Percentiles rank a stretch among this genome's conserved stretches.
These are phyloP conservation scores for Spathaspora sp. DNA, from an alignment of 805 yeast genomes.

Conservation along the genomic window DNA sequence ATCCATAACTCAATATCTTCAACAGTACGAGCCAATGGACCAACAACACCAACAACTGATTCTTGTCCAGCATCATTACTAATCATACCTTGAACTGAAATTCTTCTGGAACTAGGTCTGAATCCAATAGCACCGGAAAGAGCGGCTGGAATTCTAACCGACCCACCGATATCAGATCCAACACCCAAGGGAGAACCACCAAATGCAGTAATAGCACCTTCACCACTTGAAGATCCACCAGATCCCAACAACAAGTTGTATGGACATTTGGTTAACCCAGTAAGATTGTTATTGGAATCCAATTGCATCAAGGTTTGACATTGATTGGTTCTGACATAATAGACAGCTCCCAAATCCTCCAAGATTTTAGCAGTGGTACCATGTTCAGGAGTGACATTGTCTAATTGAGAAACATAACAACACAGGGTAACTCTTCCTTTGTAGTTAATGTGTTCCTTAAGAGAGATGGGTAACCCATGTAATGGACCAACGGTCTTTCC, in stretches of 20 bases:
- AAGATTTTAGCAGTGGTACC: slow-evolving; percentile 28
- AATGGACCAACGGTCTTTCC: slow-evolving; percentile 57
- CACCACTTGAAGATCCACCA: slow-evolving; percentile 45
- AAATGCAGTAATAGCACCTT: slow-evolving; percentile 39
- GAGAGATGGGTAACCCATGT: slow-evolving; percentile 64
- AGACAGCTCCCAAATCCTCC: slow-evolving; percentile 40
- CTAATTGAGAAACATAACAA: slow-evolving; percentile 33
- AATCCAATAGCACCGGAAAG: slow-evolving; percentile 39
- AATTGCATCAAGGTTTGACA: slow-evolving; percentile 46
- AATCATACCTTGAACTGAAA: slow-evolving; percentile 41
- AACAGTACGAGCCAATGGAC: slow-evolving; percentile 62
- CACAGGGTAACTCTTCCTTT: slow-evolving; percentile 34
- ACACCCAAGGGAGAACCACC: slow-evolving; percentile 39
- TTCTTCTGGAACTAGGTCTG: slow-evolving; percentile 36
- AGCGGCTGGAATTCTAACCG: slow-evolving; percentile 43
- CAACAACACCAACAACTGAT: slow-evolving; percentile 60
- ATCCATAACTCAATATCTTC: slow-evolving; percentile 70
- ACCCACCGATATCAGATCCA: slow-evolving; percentile 44
- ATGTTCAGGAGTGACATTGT: slow-evolving; percentile 25
- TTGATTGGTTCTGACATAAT: slow-evolving; percentile 40
- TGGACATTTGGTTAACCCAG: slow-evolving; percentile 37
- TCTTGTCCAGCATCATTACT: slow-evolving; percentile 62
- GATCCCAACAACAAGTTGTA: slow-evolving; percentile 34
- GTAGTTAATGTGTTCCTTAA: slow-evolving; percentile 48
- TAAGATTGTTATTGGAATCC: slow-evolving; percentile 37